Evolutionary conservation across 768 basidiomycete genomes (phyloP).

Genomic region (Suillus subluteus): DNA sequence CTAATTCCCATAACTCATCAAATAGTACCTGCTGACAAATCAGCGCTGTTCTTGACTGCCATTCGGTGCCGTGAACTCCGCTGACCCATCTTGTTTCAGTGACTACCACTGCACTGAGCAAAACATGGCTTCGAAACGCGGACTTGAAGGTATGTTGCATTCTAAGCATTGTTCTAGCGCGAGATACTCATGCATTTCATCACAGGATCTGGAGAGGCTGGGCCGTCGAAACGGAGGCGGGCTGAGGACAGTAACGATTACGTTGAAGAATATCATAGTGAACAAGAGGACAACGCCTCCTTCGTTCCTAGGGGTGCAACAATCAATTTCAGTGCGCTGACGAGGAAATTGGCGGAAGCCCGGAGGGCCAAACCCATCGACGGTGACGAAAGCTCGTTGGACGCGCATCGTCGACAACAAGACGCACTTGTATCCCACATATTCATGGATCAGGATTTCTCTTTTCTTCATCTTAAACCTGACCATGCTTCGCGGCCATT

Average conservation of each 20-base stretch:
- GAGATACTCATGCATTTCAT: conserved; percentile 8
- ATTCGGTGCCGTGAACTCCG: neutral
- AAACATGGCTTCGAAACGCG: conserved; percentile 43
- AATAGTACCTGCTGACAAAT: neutral
- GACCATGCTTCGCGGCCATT: conserved; percentile 93
- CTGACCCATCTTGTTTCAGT: neutral
- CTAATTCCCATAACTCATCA: neutral
- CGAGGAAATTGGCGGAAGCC: conserved; percentile 74
- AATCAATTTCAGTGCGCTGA: conserved; percentile 87
- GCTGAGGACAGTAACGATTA: conserved; percentile 59
- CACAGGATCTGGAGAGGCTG: conserved; percentile 24
- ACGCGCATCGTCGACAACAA: conserved; percentile 72
- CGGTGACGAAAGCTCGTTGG: conserved; percentile 55
- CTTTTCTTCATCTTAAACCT: conserved; percentile 82
- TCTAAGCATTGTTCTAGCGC: neutral
- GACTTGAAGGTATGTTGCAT: conserved; percentile 39
- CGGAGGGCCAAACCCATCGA: conserved; percentile 45
- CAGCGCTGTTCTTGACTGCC: neutral
- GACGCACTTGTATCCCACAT: conserved; percentile 80
- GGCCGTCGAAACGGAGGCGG: conserved; percentile 46
- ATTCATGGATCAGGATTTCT: conserved; percentile 85
- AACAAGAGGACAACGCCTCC: conserved; percentile 36
- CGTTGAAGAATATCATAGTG: conserved; percentile 52
- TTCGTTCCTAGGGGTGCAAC: conserved; percentile 72
- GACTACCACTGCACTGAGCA: neutral